A percentile compares a stretch with the other conserved stretches of the same genome.
Evolutionary conservation across 2,329 filamentous ascomycete genomes (phyloP).

Genomic region (Geosmithia flava): DNA sequence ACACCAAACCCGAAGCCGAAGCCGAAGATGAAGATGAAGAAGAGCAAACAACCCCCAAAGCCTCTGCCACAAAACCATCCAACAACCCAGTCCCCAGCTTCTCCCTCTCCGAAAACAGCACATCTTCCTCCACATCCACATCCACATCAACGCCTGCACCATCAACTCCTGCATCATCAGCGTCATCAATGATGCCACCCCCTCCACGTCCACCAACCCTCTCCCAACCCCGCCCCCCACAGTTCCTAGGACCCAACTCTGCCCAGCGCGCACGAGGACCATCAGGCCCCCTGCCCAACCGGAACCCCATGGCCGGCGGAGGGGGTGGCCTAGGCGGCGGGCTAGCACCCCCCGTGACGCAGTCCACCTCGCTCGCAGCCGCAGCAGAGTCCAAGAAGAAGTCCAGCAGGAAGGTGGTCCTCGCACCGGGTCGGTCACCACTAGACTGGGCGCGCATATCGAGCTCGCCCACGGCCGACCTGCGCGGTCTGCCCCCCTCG

Average conservation of each 20-base stretch:
- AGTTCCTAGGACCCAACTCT: conserved; percentile 39
- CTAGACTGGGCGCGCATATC: conserved; percentile 88
- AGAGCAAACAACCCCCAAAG: conserved; percentile 40
- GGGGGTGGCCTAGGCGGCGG: conserved; percentile 7
- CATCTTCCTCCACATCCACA: conserved; percentile 5
- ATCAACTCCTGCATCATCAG: conserved; percentile 5
- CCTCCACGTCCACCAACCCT: conserved; percentile 8
- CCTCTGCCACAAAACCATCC: conserved; percentile 15
- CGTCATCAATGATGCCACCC: conserved; percentile 16
- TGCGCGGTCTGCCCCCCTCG: conserved; percentile 46
- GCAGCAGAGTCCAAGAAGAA: conserved; percentile 30
- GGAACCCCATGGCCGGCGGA: conserved; percentile 14
- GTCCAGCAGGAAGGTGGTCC: conserved; percentile 57
- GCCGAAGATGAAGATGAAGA: conserved; percentile 27
- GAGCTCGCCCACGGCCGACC: conserved; percentile 43
- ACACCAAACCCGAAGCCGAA: too few species aligned
- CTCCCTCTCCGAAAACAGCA: conserved; percentile 21
- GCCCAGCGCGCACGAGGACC: conserved; percentile 32
- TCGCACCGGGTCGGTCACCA: conserved; percentile 85
- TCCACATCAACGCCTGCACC: conserved; percentile 8
- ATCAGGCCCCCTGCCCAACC: conserved; percentile 25
- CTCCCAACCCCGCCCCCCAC: conserved; percentile 15
- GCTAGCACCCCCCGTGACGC: conserved; percentile 45
- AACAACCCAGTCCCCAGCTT: conserved; percentile 27
- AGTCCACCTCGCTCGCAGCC: conserved; percentile 12